phyloP scores from a whole-genome alignment of 1,139 yeast genomes.

The Kazachstania sp. region DNA sequence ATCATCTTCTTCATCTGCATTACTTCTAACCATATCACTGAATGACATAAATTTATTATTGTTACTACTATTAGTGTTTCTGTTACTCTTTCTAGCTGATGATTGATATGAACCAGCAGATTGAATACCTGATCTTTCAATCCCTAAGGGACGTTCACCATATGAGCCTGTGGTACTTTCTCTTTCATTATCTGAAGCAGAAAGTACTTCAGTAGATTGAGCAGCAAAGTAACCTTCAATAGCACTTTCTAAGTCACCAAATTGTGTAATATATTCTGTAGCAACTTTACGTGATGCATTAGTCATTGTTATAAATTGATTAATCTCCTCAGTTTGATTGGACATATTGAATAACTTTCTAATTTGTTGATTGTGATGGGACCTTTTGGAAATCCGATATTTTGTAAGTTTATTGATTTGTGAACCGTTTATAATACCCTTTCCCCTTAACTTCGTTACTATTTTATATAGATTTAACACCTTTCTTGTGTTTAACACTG shows the following conservation, averaged over 20 bases:
- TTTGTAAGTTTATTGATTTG: too few species aligned
- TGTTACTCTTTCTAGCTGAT: conserved; percentile 1
- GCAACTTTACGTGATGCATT: conserved; percentile 41
- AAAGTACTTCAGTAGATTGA: background rate
- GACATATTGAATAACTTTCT: background rate
- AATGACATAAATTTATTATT: conserved; percentile 41
- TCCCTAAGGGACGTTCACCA: background rate
- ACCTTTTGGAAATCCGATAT: background rate
- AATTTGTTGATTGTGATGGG: background rate
- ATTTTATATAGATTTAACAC: too few species aligned
- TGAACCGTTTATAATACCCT: too few species aligned
- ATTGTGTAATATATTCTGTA: conserved; percentile 33
- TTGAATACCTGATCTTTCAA: background rate
- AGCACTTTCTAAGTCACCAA: conserved; percentile 30
- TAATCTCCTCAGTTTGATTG: conserved; percentile 29
- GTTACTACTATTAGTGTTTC: conserved; percentile 5
- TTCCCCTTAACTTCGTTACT: too few species aligned
- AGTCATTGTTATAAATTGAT: conserved; percentile 48
- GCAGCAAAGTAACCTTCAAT: conserved; percentile 24
- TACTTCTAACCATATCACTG: conserved; percentile 41
- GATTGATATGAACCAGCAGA: background rate
- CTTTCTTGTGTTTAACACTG: too few species aligned
- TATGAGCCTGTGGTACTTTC: background rate
- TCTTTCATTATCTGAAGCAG: background rate
- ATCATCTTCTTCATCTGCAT: conserved; percentile 38